Base-by-base conservation (phyloP, 306 rosid species). In the Dryas drummondii region DNA sequence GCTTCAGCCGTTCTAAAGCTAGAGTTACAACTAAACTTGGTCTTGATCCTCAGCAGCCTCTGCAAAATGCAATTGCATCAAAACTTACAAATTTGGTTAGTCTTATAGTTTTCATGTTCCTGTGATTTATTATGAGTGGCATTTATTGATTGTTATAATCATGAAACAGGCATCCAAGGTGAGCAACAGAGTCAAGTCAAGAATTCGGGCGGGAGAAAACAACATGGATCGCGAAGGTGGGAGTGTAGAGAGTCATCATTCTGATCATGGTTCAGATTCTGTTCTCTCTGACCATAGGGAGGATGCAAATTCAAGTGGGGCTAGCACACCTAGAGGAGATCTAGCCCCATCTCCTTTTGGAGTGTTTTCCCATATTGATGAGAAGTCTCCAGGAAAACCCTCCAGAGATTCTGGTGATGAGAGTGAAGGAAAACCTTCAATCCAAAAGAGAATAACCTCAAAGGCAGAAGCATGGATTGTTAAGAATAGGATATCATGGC, bases 81-180 rank as follows among this genome's bases (percentile, higher is more conserved):
- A 96, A 86, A 79, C 80, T 96, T 80, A 87, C 98, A 1, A 90
- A 88, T 81, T 89, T 96, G 99, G 99, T 96, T 89, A 88, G 99
- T 90, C 17, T 66, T 56, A 19, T 79, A 48, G 54, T 78, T 76
- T 63, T 69, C 57, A 10, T 82, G 71, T 79, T 76, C 59, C 48
- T 76, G 48, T 80, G 66, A 73, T 80, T 85, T 81, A 22, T 59
- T 84, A 27, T 22, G 50, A 58, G 14, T 76, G 64, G 59, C 53
- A 42, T 88, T 37, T 78, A 68, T 81, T 90, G 85, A 89, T 82
- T 61, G 67, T 84, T 74, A 41, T 75, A 79, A 77, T 59, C 70
- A 26, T 79, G 13, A 81, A 76, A 86, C 90, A 96, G 99, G 99
- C 99, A 65, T 85, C 96, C 26, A 96, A 85, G 86, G 88, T 96